phyloP scores from a whole-genome alignment of 2,329 filamentous ascomycete species.

The Seiridium unicorne region DNA sequence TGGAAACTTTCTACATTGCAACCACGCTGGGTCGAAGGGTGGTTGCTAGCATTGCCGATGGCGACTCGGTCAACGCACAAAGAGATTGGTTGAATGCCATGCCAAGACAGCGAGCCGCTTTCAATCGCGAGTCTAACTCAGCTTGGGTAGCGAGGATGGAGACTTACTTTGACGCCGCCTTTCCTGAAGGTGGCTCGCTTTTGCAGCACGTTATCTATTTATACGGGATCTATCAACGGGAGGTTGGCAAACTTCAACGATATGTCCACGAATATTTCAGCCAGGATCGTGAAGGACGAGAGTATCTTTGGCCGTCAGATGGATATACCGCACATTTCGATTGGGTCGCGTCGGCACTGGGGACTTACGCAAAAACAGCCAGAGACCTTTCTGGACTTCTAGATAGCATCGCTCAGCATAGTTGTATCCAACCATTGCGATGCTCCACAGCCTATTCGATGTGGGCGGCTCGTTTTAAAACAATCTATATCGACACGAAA shows the following conservation, averaged over 20 bases:
- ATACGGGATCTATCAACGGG: neutral
- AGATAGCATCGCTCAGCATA: neutral
- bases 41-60: no score
- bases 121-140: no score
- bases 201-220: neutral
- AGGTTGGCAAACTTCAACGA: neutral
- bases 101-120: neutral
- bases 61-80: no score
- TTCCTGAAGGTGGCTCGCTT: neutral
- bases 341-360: neutral
- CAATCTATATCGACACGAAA: no score
- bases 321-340: neutral
- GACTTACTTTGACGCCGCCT: neutral
- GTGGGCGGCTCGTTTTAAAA: no score
- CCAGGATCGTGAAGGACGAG: neutral
- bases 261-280: neutral
- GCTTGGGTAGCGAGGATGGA: neutral
- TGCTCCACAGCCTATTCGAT: no score
- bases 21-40: neutral
- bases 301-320: neutral
- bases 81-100: neutral
- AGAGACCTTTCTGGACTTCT: neutral
- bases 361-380: neutral
- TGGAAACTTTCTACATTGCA: neutral
- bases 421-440: no score